Evolutionary conservation across 23 red algal genomes (phyloP).

Genomic region (Gracilaria vermiculophylla): DNA sequence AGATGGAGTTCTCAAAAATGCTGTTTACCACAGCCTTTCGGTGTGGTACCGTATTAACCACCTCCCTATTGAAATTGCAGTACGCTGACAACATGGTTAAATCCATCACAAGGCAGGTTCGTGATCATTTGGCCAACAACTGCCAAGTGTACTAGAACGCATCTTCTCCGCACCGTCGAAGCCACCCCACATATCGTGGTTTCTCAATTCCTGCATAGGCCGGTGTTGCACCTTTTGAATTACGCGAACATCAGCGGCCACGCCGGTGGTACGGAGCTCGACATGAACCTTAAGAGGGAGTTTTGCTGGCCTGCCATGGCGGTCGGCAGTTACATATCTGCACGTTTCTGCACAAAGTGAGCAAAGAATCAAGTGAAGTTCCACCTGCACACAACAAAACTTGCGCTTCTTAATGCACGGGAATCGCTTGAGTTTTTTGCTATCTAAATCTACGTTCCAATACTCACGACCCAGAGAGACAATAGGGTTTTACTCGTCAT

Average conservation of each 20-base stretch:
- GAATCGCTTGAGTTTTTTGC: background rate
- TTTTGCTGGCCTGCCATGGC: conserved; percentile 12
- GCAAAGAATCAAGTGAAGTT: background rate
- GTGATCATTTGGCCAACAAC: too few species aligned
- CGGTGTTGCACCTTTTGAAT: background rate
- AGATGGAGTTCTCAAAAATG: too few species aligned
- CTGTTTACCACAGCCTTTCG: too few species aligned
- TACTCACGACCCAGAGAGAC: background rate
- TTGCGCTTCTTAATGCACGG: background rate
- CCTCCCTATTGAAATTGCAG: too few species aligned
- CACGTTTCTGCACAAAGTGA: background rate
- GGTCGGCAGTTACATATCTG: background rate
- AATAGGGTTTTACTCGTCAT: background rate
- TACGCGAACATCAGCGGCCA: background rate
- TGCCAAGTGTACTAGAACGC: too few species aligned
- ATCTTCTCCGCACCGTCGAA: too few species aligned
- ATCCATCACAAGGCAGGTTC: too few species aligned
- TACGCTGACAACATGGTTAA: too few species aligned
- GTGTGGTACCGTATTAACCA: too few species aligned
- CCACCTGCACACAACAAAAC: too few species aligned
- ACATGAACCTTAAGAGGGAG: background rate
- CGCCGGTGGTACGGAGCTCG: background rate
- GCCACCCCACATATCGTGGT: background rate
- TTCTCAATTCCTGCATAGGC: background rate
- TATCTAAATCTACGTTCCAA: background rate